A percentile compares a stretch with the other conserved stretches of the same genome.
Evolutionary conservation across 306 rosid genomes (phyloP).

Genomic region (Begonia masoniana): DNA sequence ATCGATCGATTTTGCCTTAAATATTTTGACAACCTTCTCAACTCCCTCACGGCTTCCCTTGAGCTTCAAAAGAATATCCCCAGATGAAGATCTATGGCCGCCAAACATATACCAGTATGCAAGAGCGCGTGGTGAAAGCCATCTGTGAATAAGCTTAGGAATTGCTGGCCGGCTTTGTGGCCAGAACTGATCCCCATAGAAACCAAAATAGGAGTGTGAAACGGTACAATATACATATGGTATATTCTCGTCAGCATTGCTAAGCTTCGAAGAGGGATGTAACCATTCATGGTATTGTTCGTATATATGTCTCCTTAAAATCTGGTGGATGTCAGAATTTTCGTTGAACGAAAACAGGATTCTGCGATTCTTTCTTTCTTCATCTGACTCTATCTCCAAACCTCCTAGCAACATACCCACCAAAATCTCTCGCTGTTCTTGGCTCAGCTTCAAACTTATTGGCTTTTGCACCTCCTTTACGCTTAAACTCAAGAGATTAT

Average conservation of each 20-base stretch:
- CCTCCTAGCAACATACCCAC: constrained; percentile 87
- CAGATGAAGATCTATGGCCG: constrained; percentile 49
- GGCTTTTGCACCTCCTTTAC: constrained; percentile 42
- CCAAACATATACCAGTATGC: constrained; percentile 97
- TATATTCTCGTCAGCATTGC: constrained; percentile 29
- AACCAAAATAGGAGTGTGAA: constrained; percentile 61
- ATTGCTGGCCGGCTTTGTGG: constrained; percentile 46
- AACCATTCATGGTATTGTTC: constrained; percentile 75
- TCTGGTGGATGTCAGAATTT: constrained; percentile 31
- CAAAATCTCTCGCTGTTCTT: constrained; percentile 76
- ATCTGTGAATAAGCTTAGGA: constrained; percentile 79
- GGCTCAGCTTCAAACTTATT: constrained; percentile 55
- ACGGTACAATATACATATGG: constrained; percentile 52
- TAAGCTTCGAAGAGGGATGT: constrained; percentile 58
- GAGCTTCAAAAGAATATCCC: constrained; percentile 66
- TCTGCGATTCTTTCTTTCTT: constrained; percentile 45
- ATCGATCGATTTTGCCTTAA: constrained; percentile 56
- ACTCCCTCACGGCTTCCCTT: constrained; percentile 71
- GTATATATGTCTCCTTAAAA: constrained; percentile 52
- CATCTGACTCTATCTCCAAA: constrained; percentile 66
- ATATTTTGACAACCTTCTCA: constrained; percentile 43
- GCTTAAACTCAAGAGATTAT: constrained; percentile 60
- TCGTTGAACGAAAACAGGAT: constrained; percentile 51
- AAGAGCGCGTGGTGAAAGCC: constrained; percentile 82
- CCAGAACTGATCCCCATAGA: constrained; percentile 90